These are phyloP conservation scores for Epichloe amarillans DNA, from an alignment of 2,329 filamentous ascomycete genomes.

Conservation along the genomic window DNA sequence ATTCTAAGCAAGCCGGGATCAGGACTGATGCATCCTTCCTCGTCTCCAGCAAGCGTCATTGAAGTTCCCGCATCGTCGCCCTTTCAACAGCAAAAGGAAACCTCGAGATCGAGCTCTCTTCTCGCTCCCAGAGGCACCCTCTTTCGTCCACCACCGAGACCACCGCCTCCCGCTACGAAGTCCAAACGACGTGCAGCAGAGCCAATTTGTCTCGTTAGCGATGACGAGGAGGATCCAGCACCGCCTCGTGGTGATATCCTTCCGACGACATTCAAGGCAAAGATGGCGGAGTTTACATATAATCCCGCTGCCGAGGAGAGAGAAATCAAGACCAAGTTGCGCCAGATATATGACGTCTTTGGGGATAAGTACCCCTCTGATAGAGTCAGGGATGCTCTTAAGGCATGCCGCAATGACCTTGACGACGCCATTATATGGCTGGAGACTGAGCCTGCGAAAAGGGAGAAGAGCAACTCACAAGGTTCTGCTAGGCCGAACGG, in stretches of 20 bases:
- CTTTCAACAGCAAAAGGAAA: constrained; percentile 27
- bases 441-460: constrained; percentile 7
- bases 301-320: constrained; percentile 31
- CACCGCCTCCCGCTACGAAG: constrained; percentile 10
- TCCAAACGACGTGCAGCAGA: constrained; percentile 25
- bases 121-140: constrained; percentile 67
- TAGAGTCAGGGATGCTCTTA: constrained; percentile 21
- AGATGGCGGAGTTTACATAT: constrained; percentile 29
- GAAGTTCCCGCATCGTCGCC: constrained; percentile 90
- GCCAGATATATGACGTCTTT: constrained; percentile 24
- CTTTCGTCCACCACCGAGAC: constrained; percentile 40
- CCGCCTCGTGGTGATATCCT: constrained; percentile 48
- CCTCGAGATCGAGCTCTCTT: constrained; percentile 31
- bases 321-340: constrained; percentile 20
- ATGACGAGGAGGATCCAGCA: constrained; percentile 31
- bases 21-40: constrained; percentile 16
- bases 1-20: constrained; percentile 28
- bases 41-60: constrained; percentile 37
- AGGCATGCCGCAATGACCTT: constrained; percentile 19
- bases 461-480: background rate
- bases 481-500: constrained; percentile 10
- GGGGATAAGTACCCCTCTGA: constrained; percentile 17
- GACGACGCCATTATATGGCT: constrained; percentile 23
- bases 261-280: constrained; percentile 41
- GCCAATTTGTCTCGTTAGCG: constrained; percentile 34